Conservation (phyloP, 305 asterid species). For the Ajuga reptans region DNA sequence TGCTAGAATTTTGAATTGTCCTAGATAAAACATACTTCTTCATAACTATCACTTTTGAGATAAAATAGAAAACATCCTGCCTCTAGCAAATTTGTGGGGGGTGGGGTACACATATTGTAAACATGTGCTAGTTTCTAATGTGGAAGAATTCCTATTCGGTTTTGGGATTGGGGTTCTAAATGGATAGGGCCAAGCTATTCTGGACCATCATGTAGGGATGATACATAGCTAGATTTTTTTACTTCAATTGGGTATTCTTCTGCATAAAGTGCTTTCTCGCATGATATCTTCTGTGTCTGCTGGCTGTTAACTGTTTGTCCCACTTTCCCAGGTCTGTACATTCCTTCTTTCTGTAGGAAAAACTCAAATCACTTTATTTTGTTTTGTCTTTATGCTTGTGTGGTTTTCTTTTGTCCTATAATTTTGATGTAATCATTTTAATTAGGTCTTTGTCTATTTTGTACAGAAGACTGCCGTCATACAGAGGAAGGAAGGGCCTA, state of each 20-base stretch:
- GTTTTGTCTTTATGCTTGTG: constrained; percentile 7
- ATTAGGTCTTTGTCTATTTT: constrained; percentile 16
- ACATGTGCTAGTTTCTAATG: not conserved
- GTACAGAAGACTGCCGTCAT: constrained; percentile 34
- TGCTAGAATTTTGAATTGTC: constrained; percentile 4
- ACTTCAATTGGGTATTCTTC: not conserved
- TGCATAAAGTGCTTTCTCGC: constrained; percentile 6
- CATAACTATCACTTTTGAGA: not conserved
- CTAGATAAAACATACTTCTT: not conserved
- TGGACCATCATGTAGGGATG: not conserved
- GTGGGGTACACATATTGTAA: not conserved
- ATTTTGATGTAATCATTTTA: not conserved
- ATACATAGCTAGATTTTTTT: not conserved
- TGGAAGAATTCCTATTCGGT: not conserved
- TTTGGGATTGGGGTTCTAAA: not conserved
- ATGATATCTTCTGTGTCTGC: not conserved
- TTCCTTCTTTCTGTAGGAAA: constrained; percentile 11
- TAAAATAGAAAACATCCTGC: not conserved
- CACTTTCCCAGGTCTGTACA: not conserved
- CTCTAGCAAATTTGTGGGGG: not conserved
- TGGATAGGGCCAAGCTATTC: not conserved
- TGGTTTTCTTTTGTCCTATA: not conserved
- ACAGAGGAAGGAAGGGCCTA: constrained; percentile 58
- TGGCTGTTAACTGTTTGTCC: constrained; percentile 1
- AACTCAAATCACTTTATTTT: not conserved